Evolutionary conservation across 169 alveolate genomes (phyloP).

Genomic region (Cyclospora cayetanensis): DNA sequence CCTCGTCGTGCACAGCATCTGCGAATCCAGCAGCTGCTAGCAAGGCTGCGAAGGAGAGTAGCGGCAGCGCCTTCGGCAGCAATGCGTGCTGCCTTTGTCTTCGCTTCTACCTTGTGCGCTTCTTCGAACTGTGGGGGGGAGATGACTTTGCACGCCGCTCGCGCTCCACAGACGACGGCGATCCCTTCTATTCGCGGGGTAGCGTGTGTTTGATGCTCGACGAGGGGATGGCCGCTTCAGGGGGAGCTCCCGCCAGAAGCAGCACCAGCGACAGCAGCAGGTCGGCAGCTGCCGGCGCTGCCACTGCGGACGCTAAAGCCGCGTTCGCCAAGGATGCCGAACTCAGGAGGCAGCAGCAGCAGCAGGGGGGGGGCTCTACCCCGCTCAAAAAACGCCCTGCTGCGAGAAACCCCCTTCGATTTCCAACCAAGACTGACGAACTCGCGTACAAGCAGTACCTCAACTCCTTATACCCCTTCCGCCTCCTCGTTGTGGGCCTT

Average conservation of each 20-base stretch:
- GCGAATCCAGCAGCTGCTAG: background rate
- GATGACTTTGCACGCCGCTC: background rate
- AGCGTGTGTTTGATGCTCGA: background rate
- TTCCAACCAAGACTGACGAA: slow-evolving; percentile 8
- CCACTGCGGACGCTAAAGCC: background rate
- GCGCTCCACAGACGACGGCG: background rate
- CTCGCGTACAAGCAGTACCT: background rate
- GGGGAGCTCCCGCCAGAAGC: background rate
- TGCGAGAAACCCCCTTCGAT: background rate
- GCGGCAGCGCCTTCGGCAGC: slow-evolving; percentile 6
- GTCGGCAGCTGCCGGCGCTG: background rate
- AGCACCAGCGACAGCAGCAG: slow-evolving; percentile 9
- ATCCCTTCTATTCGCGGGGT: background rate
- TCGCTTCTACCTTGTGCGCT: background rate
- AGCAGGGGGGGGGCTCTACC: background rate
- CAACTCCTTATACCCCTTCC: slow-evolving; percentile 32
- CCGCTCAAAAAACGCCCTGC: too few species aligned
- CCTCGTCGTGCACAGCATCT: too few species aligned
- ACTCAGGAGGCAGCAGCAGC: slow-evolving; percentile 33
- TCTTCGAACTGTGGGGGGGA: slow-evolving; percentile 1
- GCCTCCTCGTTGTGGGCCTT: slow-evolving; percentile 43
- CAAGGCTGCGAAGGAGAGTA: background rate
- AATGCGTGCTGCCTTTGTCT: background rate
- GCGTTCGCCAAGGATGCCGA: background rate
- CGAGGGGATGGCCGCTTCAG: background rate